Conservation (phyloP, 176 grass and related monocot genomes). For the Olyra latifolia region DNA sequence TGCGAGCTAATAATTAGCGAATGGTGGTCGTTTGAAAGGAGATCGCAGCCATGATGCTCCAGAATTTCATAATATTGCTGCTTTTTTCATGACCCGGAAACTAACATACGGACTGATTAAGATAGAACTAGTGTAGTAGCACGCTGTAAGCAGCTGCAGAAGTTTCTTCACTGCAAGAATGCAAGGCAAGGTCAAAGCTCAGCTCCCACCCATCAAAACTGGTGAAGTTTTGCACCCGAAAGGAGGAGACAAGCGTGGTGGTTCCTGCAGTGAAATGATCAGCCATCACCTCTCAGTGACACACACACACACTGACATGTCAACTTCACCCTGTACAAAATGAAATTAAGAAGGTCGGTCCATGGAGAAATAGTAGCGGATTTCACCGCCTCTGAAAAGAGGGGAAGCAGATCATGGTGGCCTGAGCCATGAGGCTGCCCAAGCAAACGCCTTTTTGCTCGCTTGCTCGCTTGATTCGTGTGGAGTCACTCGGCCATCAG, state of each 20-base stretch:
- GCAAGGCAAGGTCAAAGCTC: not conserved
- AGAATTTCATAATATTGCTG: not conserved
- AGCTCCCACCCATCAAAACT: too few species aligned
- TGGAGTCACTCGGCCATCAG: not conserved
- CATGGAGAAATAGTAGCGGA: not conserved
- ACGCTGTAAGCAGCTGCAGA: not conserved
- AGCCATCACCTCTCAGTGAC: not conserved
- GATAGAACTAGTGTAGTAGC: not conserved
- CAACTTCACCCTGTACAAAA: not conserved
- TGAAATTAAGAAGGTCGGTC: not conserved
- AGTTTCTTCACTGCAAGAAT: not conserved
- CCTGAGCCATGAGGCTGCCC: slow-evolving; percentile 14
- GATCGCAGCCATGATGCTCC: slow-evolving; percentile 17
- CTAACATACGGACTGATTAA: not conserved
- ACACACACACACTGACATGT: not conserved
- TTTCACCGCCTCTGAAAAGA: not conserved
- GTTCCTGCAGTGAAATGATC: slow-evolving; percentile 18
- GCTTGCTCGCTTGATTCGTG: not conserved
- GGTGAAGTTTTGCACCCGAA: not conserved
- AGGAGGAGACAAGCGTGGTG: slow-evolving; percentile 10
- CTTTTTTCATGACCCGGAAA: not conserved
- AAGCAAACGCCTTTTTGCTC: not conserved
- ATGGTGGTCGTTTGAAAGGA: slow-evolving; percentile 35
- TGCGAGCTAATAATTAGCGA: not conserved
- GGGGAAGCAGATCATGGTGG: slow-evolving; percentile 33